Evolutionary conservation across 176 grass and related monocot species (phyloP), one percentile per base, ranked within the genome.

Genomic region (Leersia perrieri): DNA sequence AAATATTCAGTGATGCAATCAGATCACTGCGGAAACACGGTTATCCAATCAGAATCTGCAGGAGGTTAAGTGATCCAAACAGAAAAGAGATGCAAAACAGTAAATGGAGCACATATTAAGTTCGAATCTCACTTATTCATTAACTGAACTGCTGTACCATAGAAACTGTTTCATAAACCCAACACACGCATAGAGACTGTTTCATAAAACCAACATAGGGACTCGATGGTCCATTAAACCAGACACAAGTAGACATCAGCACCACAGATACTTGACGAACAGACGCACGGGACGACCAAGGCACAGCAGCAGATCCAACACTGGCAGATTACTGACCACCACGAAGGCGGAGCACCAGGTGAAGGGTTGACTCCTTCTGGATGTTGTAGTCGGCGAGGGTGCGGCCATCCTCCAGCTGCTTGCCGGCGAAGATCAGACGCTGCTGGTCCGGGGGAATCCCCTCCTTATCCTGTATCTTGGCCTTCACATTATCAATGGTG

Each of bases 391-490:
- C 85, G 0, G 89, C 89, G 0, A 94, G 83, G 18, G 92, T 94
- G 27, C 89, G 79, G 2, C 89, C 92, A 25, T 94, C 92, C 86
- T 94, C 92, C 9, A 94, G 68, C 47, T 89, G 92, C 67, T 94
- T 94, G 0, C 92, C 92, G 0, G 89, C 86, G 0, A 94, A 94
- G 83, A 91, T 91, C 0, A 89, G 51, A 8, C 89, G 68, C 80
- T 91, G 92, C 87, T 94, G 89, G 68, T 94, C 89, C 0, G 89
- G 92, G 0, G 92, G 88, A 0, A 94, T 94, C 0, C 91, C 85
- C 72, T 94, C 92, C 89, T 94, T 94, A 40, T 94, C 92, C 71
- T 91, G 89, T 34, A 94, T 93, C 84, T 93, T 93, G 0, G 88
- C 84, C 66, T 90, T 90, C 0, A 93, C 91, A 0, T 91, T 91